Evolutionary conservation across 1,284 basidiomycete genomes (phyloP).

Genomic region (Lignosus rhinocerotis): DNA sequence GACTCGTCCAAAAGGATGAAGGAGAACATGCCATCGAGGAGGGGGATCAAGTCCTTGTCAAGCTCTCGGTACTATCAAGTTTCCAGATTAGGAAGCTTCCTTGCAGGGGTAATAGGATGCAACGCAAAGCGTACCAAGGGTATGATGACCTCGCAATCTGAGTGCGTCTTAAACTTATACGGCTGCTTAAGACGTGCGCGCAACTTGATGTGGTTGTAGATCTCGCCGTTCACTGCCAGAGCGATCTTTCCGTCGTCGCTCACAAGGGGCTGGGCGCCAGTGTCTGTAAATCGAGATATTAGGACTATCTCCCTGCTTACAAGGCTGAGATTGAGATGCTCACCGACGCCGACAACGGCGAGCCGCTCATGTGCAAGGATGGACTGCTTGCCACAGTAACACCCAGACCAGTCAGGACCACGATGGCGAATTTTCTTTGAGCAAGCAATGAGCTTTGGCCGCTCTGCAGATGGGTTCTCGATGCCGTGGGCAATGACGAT

Average conservation of each 20-base stretch:
- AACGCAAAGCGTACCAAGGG: conserved; percentile 64
- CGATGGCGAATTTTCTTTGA: conserved; percentile 91
- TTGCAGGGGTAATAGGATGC: not conserved
- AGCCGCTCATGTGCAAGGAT: conserved; percentile 90
- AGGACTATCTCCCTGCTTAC: not conserved
- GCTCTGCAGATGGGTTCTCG: conserved; percentile 66
- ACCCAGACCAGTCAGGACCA: conserved; percentile 97
- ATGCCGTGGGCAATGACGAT: conserved; percentile 85
- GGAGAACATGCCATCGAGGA: conserved; percentile 99
- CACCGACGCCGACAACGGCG: conserved; percentile 97
- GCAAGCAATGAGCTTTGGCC: conserved; percentile 77
- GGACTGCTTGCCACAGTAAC: conserved; percentile 79
- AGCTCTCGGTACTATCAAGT: conserved; percentile 77
- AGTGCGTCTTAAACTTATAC: conserved; percentile 95
- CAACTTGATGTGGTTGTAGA: conserved; percentile 95
- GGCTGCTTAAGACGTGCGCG: conserved; percentile 63
- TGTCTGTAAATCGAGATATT: conserved; percentile 57
- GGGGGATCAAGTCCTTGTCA: conserved; percentile 72
- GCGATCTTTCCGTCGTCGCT: conserved; percentile 86
- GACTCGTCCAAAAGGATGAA: conserved; percentile 96
- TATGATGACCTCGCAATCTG: conserved; percentile 98
- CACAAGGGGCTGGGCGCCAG: conserved; percentile 93
- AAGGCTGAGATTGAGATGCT: conserved; percentile 36
- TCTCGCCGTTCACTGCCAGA: conserved; percentile 98
- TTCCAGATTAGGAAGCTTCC: not conserved